A percentile compares a stretch with the other conserved stretches of the same genome.
phyloP scores from a whole-genome alignment of 345 rosid genomes.

The Arabis alpina region DNA sequence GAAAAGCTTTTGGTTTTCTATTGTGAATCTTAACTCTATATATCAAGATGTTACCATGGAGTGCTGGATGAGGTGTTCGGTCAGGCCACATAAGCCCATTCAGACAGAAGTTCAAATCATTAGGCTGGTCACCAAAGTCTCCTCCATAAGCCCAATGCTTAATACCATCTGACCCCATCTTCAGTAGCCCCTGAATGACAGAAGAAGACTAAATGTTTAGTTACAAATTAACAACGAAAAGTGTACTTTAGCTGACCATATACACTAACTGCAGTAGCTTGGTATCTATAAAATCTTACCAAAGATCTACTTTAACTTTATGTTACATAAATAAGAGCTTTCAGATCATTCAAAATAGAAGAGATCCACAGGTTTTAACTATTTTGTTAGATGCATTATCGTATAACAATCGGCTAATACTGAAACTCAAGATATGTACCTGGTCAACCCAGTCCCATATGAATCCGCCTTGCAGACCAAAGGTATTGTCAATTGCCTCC shows the following conservation, averaged over 20 bases:
- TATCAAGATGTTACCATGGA: conserved; percentile 63
- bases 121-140: conserved; percentile 92
- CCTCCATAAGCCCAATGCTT: conserved; percentile 99
- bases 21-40: conserved; percentile 16
- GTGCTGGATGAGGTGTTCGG: conserved; percentile 91
- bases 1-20: conserved; percentile 9
- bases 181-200: conserved; percentile 66
- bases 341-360: neutral
- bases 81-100: conserved; percentile 95
- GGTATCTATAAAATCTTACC: conserved; percentile 20
- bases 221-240: neutral
- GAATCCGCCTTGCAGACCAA: conserved; percentile 99
- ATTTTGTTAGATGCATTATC: conserved; percentile 7
- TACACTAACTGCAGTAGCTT: conserved; percentile 24
- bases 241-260: neutral
- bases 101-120: conserved; percentile 94
- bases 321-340: conserved; percentile 14
- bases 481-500: conserved; percentile 90
- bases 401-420: neutral
- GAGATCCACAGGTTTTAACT: conserved; percentile 5
- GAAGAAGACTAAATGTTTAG: conserved; percentile 19
- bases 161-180: conserved; percentile 63
- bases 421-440: conserved; percentile 51
- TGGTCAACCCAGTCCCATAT: conserved; percentile 99
- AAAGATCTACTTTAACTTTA: conserved; percentile 7